Evolutionary conservation across 352 stramenopile species (phyloP).

Genomic region (Phytophthora niederhauseri): DNA sequence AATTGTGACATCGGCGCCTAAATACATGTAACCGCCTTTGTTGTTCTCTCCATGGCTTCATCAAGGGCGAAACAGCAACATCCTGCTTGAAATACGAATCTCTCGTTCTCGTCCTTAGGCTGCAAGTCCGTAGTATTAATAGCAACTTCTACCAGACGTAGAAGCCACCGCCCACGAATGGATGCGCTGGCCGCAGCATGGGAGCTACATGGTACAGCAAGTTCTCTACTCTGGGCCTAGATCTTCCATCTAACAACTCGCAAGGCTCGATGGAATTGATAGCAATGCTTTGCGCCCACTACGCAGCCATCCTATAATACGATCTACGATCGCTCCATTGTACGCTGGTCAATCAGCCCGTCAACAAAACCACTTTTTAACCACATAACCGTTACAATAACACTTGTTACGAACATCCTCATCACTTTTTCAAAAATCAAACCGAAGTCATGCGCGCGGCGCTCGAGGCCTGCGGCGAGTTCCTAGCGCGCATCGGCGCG

Average conservation of each 20-base stretch:
- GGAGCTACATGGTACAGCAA: neutral
- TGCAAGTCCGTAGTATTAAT: no score
- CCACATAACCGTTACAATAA: slow-evolving; percentile 10
- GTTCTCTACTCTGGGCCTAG: neutral
- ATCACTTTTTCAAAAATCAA: slow-evolving; percentile 14
- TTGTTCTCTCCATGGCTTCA: no score
- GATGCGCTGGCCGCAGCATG: neutral
- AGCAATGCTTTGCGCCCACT: neutral
- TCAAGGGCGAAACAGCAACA: no score
- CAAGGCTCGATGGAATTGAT: neutral
- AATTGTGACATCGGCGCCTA: neutral
- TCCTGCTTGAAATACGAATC: neutral
- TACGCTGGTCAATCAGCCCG: neutral
- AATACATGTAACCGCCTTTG: no score
- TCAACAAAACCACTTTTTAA: neutral
- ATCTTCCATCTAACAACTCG: neutral
- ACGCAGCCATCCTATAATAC: no score
- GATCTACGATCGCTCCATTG: neutral
- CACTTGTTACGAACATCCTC: slow-evolving; percentile 2
- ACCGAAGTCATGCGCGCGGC: slow-evolving; percentile 44
- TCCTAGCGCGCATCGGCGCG: slow-evolving; percentile 53
- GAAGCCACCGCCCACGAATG: neutral
- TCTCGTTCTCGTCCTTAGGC: neutral
- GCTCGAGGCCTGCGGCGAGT: slow-evolving; percentile 59
- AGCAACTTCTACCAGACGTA: neutral